Base-by-base conservation (phyloP, 495 filamentous ascomycete species). In the Echria macrotheca region DNA sequence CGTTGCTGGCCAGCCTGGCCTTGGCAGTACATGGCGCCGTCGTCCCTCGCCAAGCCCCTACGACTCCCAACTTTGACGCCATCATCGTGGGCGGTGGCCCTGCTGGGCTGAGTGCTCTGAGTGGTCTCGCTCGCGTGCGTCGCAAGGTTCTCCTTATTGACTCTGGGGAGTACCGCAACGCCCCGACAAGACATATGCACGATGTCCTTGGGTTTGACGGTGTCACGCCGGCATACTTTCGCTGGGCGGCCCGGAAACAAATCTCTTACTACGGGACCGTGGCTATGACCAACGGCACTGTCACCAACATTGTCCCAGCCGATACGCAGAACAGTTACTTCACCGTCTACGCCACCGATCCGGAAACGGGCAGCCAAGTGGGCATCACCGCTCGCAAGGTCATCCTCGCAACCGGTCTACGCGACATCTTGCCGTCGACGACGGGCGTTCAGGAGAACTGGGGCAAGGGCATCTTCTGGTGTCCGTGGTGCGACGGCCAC, bases 401-500 rank as follows among this genome's bases (percentile, higher is more conserved):
- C 41, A 65, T 82, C 28, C 69, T 82, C 10, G 78, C 72, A 7
- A 82, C 76, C 1, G 78, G 78, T 7, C 61, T 82, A 9, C 61
- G 61, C 14, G 78, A 82, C 51, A 59, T 78, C 36, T 58, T 80
- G 5, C 78, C 78, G n/a, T 18, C 31, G 8, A 79, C 75, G 1
- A 74, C 77, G 0, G 78, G 78, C 4, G 43, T 82, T 2, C 8
- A 50, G 11, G 69, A 75, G 41, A 71, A 60, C 49, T 82, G 72
- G 68, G 78, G 78, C 25, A 69, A 79, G 54, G 77, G 78, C 44
- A 74, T 79, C 49, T 82, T 69, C 60, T 80, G 77, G 77, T 82
- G 78, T 44, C 77, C 77, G 0, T 82, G 78, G 78, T 82, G 78
- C 54, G 78, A 82, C 56, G 78, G 78, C 9, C 76, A 71, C 51